Base-by-base conservation (phyloP, 1,284 basidiomycete genomes). In the Crucibulum cyathiforme region DNA sequence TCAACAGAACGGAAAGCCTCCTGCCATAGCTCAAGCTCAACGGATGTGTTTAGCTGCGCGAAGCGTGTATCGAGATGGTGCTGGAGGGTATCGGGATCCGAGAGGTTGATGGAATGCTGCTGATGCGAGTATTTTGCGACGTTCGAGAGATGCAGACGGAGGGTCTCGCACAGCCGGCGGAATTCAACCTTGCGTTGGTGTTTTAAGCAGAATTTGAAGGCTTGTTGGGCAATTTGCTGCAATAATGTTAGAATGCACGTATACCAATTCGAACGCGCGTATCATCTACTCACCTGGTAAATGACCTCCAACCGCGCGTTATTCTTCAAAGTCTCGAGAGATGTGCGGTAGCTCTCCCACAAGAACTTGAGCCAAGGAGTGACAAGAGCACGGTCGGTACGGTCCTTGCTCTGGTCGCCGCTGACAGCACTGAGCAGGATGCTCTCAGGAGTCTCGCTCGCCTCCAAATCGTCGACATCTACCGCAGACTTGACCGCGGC, bases 1-100 rank as follows among this genome's bases (percentile, higher is more conserved):
- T 99, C 97, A 61, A 98, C 95, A 49, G 95, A 96, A 61, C 98
- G 93, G 88, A 98, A 99, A 5, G 96, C 97, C 77, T 99, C 97
- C 75, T 98, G 97, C 98, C 97, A 99, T 52, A 99, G 86, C 80
- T 99, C 98, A 64, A 99, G 90, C 77, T 98, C 95, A 64, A 98
- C 96, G 8, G 96, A 96, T n/a, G 95, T 93, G 74, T 97, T 96
- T 65, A 99, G 90, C 82, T 99, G 97, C 38, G 95, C 93, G 75
- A 99, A 98, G 60, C 98, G 95, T 17, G 96, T 98, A 77, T 99
- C 98, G 62, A 99, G 91, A 79, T 98, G 95, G 68, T 95, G 95
- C 74, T 98, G 94, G 49, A 99, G 90, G 19, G 93, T 98, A 69
- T 99, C 98, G 36, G 96, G 87, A 76, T 99, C 98, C 61, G 93